Percentiles rank a stretch among this genome's conserved stretches.
Conservation (phyloP, 306 rosid species). For the Rosa rugosa region DNA sequence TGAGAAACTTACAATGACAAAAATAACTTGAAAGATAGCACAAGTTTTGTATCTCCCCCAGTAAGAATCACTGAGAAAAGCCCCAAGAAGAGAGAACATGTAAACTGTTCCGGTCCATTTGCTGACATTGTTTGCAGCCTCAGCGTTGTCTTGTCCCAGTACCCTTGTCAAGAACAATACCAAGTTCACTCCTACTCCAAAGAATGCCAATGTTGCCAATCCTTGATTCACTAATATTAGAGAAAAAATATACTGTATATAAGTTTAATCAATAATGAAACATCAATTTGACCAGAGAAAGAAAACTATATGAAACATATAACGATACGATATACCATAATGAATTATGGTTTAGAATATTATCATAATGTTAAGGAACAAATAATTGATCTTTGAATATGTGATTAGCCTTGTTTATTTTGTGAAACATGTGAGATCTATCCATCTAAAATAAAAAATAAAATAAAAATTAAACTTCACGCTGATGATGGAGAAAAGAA, state of each 20-base stretch:
- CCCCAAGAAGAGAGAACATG: constrained; percentile 79
- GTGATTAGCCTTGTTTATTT: neutral
- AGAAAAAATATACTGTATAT: neutral
- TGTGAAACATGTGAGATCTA: neutral
- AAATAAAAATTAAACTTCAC: neutral
- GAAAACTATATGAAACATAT: neutral
- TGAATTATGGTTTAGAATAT: neutral
- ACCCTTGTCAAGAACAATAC: constrained; percentile 69
- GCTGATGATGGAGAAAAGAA: neutral
- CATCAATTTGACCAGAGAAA: neutral
- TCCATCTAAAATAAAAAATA: neutral
- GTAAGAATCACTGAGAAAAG: constrained; percentile 80
- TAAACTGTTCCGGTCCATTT: constrained; percentile 84
- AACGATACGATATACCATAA: neutral
- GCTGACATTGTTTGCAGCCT: constrained; percentile 79
- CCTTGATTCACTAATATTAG: constrained; percentile 66
- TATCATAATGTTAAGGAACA: neutral
- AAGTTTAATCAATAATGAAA: neutral
- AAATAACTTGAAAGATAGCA: constrained; percentile 63
- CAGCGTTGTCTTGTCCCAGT: constrained; percentile 73
- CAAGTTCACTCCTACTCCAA: constrained; percentile 79
- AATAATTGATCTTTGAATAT: too few relatives aligned
- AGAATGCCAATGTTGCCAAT: constrained; percentile 78
- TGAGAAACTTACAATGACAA: constrained; percentile 55
- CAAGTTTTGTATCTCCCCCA: constrained; percentile 78